These are phyloP conservation scores for Entomortierella parvispora DNA, from an alignment of 192 early-diverging fungal genomes.

Conservation along the genomic window DNA sequence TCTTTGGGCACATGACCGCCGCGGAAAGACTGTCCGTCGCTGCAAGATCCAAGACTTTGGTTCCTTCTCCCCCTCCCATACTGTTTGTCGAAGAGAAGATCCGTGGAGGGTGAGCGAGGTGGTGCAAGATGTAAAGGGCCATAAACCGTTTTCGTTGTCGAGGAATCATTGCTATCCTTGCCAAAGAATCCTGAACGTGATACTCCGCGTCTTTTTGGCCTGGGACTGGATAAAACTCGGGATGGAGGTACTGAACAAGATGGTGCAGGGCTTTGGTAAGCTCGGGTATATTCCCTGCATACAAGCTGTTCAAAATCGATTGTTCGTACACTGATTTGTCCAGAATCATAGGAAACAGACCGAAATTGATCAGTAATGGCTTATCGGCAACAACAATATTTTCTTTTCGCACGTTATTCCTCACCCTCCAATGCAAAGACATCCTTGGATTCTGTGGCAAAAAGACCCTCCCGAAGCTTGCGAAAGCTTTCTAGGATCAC, in stretches of 20 bases:
- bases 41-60: too few species aligned
- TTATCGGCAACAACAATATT: too few species aligned
- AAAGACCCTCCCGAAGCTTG: slow-evolving; percentile 42
- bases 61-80: too few species aligned
- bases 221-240: slow-evolving; percentile 5
- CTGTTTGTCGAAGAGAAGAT: background rate
- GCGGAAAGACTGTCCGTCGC: background rate
- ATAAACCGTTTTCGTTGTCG: slow-evolving; percentile 27
- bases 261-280: slow-evolving; percentile 37
- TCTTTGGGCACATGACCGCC: slow-evolving; percentile 13
- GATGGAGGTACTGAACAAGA: slow-evolving; percentile 34
- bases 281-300: slow-evolving; percentile 46
- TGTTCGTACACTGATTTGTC: slow-evolving; percentile 29
- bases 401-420: background rate
- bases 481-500: slow-evolving; percentile 38
- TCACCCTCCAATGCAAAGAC: slow-evolving; percentile 34
- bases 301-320: slow-evolving; percentile 37
- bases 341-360: too few species aligned
- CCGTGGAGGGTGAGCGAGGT: slow-evolving; percentile 12
- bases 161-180: background rate
- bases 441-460: slow-evolving; percentile 32
- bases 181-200: background rate
- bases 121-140: slow-evolving; percentile 30
- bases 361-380: too few species aligned
- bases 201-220: background rate